These are phyloP conservation scores for Epicoccum nigrum DNA, from an alignment of 2,329 filamentous ascomycete species.

Conservation along the genomic window DNA sequence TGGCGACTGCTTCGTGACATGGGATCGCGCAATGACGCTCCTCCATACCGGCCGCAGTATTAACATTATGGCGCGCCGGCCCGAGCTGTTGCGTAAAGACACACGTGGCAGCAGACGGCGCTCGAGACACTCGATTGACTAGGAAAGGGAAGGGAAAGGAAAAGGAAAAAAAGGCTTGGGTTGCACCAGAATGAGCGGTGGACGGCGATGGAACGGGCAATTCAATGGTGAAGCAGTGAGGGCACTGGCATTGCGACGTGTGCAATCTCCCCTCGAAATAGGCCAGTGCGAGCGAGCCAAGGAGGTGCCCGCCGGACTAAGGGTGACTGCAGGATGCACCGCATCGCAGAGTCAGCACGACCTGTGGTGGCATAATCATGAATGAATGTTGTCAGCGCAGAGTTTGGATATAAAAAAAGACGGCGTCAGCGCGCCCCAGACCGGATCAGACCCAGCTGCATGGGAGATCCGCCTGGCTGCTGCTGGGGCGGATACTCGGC, in stretches of 20 bases:
- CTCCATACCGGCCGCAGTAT: conserved; percentile 34
- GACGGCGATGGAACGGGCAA: conserved; percentile 11
- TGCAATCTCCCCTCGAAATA: conserved; percentile 10
- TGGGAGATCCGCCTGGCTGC: conserved; percentile 6
- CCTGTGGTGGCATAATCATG: no score
- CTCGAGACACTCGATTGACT: conserved; percentile 15
- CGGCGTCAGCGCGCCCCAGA: neutral
- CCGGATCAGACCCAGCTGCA: neutral
- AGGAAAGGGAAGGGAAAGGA: conserved; percentile 20
- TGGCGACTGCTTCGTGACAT: conserved; percentile 3
- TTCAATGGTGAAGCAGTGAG: conserved; percentile 10
- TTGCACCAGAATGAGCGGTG: conserved; percentile 15
- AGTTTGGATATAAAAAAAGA: no score
- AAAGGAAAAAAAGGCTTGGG: conserved; percentile 23
- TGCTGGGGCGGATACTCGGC: conserved; percentile 16
- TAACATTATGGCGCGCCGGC: conserved; percentile 36
- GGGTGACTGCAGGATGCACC: conserved; percentile 1
- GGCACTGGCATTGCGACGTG: conserved; percentile 13
- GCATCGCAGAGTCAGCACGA: conserved; percentile 1
- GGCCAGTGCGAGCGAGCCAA: conserved; percentile 13
- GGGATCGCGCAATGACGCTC: conserved; percentile 8
- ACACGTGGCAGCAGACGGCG: conserved; percentile 26
- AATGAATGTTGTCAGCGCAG: no score
- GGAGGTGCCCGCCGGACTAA: conserved; percentile 6
- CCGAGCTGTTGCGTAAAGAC: conserved; percentile 30